These are phyloP conservation scores for Chimonanthus praecox DNA, from an alignment of 164 flowering plant species.

Conservation along the genomic window DNA sequence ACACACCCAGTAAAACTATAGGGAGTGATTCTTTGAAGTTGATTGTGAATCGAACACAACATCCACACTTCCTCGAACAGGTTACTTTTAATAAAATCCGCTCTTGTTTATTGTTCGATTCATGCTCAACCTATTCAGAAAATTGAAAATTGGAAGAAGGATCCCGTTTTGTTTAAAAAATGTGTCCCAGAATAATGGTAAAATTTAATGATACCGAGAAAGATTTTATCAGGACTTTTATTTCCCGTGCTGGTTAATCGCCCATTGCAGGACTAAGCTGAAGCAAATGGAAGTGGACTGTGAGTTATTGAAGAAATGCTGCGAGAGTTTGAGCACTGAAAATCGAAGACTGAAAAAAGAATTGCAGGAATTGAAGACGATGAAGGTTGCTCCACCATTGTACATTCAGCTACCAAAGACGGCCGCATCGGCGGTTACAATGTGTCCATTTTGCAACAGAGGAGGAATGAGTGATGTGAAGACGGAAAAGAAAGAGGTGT, in stretches of 20 bases:
- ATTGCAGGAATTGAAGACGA: constrained; percentile 34
- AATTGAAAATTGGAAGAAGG: no score
- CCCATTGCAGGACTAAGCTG: constrained; percentile 29
- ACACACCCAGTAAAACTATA: no score
- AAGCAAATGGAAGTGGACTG: constrained; percentile 43
- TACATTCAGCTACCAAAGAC: constrained; percentile 21
- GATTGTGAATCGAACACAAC: no score
- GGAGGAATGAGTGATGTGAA: background rate
- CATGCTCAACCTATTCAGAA: no score
- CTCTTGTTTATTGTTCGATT: no score
- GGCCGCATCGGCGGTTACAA: constrained; percentile 6
- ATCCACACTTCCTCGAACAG: no score
- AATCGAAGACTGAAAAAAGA: constrained; percentile 51
- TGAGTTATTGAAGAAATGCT: constrained; percentile 38
- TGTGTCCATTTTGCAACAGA: constrained; percentile 32
- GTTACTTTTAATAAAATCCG: no score
- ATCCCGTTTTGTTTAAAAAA: no score
- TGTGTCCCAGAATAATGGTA: no score
- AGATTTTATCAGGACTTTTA: background rate
- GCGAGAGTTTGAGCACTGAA: constrained; percentile 41
- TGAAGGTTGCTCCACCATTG: constrained; percentile 13
- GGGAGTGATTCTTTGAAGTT: no score
- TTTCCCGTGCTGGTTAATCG: background rate
- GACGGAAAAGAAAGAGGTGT: background rate
- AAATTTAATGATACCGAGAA: no score